These are phyloP conservation scores for Linum usitatissimum DNA, from an alignment of 345 rosid genomes.

Conservation along the genomic window DNA sequence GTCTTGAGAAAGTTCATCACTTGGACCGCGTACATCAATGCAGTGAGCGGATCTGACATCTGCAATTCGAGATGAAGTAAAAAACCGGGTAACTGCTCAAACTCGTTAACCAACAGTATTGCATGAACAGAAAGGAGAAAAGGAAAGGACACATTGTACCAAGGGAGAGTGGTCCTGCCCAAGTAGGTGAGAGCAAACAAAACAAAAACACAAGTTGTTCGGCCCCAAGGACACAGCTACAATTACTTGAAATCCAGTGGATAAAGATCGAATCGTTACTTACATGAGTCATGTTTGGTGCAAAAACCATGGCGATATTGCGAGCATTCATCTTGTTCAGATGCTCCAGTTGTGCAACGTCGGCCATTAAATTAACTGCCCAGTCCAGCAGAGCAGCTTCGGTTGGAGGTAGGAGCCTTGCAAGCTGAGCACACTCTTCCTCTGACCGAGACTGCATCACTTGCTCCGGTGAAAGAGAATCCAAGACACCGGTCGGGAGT, in stretches of 20 bases:
- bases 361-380: conserved; percentile 94
- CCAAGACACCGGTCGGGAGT: conserved; percentile 87
- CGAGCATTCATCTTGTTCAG: conserved; percentile 95
- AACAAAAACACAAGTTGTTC: too few relatives aligned
- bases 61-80: conserved; percentile 19
- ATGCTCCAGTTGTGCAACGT: conserved; percentile 76
- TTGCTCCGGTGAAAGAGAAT: conserved; percentile 72
- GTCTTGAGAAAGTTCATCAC: conserved; percentile 93
- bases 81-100: too few relatives aligned
- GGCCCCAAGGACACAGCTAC: too few relatives aligned
- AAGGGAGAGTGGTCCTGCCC: too few relatives aligned
- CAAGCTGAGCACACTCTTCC: conserved; percentile 76
- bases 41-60: conserved; percentile 98
- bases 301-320: conserved; percentile 89
- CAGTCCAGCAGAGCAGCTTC: conserved; percentile 88
- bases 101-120: too few relatives aligned
- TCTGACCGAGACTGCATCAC: conserved; percentile 83
- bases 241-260: neutral
- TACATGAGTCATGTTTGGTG: conserved; percentile 99
- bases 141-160: too few relatives aligned
- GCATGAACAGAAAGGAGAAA: too few relatives aligned
- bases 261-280: conserved; percentile 9
- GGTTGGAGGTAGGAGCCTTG: conserved; percentile 71
- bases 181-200: too few relatives aligned
- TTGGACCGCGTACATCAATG: conserved; percentile 92